These are phyloP conservation scores for Colletotrichum scovillei DNA, from an alignment of 2,329 filamentous ascomycete genomes.

Conservation along the genomic window DNA sequence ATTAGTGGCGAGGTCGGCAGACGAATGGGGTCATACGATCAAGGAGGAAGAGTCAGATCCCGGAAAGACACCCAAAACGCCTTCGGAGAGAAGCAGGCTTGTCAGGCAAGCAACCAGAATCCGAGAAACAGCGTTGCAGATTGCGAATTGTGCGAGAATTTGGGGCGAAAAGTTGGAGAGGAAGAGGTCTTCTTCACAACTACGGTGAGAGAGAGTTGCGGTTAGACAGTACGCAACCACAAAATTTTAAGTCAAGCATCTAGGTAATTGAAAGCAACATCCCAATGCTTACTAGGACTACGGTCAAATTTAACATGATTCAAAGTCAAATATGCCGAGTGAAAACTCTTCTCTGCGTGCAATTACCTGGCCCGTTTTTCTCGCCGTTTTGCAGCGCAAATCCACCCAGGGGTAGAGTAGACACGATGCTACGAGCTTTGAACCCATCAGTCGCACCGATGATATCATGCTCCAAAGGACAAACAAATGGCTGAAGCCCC, in stretches of 20 bases:
- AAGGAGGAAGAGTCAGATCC: slow-evolving; percentile 6
- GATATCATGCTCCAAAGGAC: not conserved
- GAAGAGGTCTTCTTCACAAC: slow-evolving; percentile 26
- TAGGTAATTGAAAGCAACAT: not conserved
- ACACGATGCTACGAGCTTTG: not conserved
- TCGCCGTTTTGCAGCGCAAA: not conserved
- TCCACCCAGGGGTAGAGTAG: not conserved
- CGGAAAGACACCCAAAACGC: not conserved
- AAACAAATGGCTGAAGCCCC: too few species aligned
- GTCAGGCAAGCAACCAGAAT: slow-evolving; percentile 27
- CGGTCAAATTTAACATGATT: not conserved
- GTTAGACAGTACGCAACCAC: not conserved
- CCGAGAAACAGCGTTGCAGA: slow-evolving; percentile 31
- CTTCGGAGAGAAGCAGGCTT: slow-evolving; percentile 11
- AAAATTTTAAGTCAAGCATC: not conserved
- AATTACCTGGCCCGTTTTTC: not conserved
- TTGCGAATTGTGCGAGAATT: slow-evolving; percentile 25
- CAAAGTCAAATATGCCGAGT: not conserved
- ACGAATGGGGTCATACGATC: slow-evolving; percentile 39
- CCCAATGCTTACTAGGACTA: not conserved
- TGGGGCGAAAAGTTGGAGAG: slow-evolving; percentile 33
- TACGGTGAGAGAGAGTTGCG: not conserved
- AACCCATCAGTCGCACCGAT: not conserved
- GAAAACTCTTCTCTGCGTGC: not conserved
- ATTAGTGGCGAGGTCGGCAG: slow-evolving; percentile 41